Evolutionary conservation across 306 rosid genomes (phyloP).

Genomic region (Sechiopsis laciniata): DNA sequence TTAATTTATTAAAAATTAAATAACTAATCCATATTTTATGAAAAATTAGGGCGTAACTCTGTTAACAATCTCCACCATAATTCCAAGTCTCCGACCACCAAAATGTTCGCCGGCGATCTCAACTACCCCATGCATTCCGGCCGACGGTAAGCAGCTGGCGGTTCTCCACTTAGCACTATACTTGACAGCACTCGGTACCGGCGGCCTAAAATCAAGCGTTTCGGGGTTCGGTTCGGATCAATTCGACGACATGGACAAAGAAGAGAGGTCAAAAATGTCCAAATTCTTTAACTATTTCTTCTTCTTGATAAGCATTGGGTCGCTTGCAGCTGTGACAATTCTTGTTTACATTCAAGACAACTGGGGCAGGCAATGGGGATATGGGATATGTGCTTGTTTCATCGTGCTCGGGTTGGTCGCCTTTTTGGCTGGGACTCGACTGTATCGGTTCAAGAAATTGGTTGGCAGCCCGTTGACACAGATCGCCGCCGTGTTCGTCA

Average conservation of each 20-base stretch:
- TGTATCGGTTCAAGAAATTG: constrained; percentile 60
- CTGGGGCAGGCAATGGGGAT: constrained; percentile 73
- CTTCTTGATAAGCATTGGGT: constrained; percentile 73
- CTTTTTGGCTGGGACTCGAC: constrained; percentile 59
- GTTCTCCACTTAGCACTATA: constrained; percentile 62
- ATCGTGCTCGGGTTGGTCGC: constrained; percentile 44
- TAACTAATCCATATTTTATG: background rate
- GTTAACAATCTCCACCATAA: constrained; percentile 64
- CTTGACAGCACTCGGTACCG: constrained; percentile 70
- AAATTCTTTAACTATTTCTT: constrained; percentile 84
- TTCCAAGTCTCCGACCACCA: constrained; percentile 78
- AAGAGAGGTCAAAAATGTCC: constrained; percentile 48
- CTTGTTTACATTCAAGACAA: constrained; percentile 71
- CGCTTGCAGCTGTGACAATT: constrained; percentile 58
- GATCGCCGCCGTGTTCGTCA: constrained; percentile 55
- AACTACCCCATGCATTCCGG: constrained; percentile 33
- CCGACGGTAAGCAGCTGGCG: constrained; percentile 40
- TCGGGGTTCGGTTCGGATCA: constrained; percentile 89
- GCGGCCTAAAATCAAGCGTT: constrained; percentile 78
- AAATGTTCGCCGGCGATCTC: constrained; percentile 33
- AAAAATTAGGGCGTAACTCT: constrained; percentile 61
- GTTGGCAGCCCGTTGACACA: constrained; percentile 84
- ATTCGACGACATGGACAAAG: constrained; percentile 49
- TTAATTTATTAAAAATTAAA: background rate
- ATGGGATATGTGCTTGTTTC: constrained; percentile 60